Base-by-base conservation (phyloP, 306 rosid genomes). In the Sicyos baderoa region DNA sequence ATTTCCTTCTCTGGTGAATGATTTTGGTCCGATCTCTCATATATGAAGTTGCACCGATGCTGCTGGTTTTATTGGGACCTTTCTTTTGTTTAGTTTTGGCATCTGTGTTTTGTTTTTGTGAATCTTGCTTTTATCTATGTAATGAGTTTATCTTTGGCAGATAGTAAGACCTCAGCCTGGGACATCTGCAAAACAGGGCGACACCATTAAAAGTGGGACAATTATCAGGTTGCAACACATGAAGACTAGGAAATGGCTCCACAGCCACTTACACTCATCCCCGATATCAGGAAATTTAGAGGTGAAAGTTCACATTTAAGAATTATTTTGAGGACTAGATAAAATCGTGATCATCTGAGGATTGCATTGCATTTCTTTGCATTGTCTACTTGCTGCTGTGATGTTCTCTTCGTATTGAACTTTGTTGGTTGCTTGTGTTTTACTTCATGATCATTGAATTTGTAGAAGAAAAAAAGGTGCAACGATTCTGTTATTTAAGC, bases 241-340 rank as follows among this genome's bases (percentile, higher is more conserved):
- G 99, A 85, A 74, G 75, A 94, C 99, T 9, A 90, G 95, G 86
- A 94, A 87, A 82, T 94, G 99, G 99, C 82, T 94, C 76, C 99
- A 94, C 85, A 94, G 97, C 78, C 99, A 94, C 81, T 71, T 94
- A 78, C 96, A 90, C 23, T 92, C 95, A 7, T 94, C 99, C 76
- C 99, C 99, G 1, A 87, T 94, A 72, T 56, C 92, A 5, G 89
- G 97, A 87, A 90, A 94, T 82, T 89, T 90, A 22, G 99, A 94
- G 91, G 99, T 16, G 40, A 12, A 11, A 25, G 6, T 37, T 48
- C 70, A 29, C 13, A n/a, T 45, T 49, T 60, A 22, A 27, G 40
- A 23, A 27, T 45, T 23, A 4, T 72, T 60, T 12, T 49, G 50
- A 35, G 9, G 45, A 60, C 14, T n/a, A 29, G 11, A 19, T 70